Evolutionary conservation across 1,139 yeast species (phyloP).

Genomic region (Spathaspora sp.): DNA sequence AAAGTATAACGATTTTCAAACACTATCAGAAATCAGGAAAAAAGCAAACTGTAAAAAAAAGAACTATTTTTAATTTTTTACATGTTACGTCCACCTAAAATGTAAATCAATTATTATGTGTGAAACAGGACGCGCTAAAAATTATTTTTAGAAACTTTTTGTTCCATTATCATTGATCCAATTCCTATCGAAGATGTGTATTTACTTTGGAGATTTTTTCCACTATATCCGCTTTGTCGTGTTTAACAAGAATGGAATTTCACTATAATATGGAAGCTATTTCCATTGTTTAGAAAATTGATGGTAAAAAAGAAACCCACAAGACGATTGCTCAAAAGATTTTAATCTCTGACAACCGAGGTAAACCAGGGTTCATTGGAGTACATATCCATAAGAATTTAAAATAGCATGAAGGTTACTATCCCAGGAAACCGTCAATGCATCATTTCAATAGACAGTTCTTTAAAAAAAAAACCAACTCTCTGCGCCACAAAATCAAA

Average conservation of each 20-base stretch:
- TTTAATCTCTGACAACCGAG: too few relatives aligned
- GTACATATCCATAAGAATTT: too few relatives aligned
- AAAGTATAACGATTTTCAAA: not conserved
- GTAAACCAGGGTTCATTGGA: too few relatives aligned
- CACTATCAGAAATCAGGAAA: not conserved
- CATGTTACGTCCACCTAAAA: not conserved
- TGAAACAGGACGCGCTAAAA: conserved; percentile 1
- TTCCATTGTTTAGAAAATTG: not conserved
- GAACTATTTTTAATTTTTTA: not conserved
- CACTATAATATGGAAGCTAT: not conserved
- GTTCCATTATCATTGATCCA: not conserved
- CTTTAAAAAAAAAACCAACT: not conserved
- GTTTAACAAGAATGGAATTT: not conserved
- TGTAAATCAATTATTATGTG: not conserved
- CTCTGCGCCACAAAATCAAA: not conserved
- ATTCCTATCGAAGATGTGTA: not conserved
- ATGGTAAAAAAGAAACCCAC: not conserved
- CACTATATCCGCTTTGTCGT: not conserved
- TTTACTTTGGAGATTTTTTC: not conserved
- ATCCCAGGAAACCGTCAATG: not conserved
- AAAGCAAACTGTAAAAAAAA: not conserved
- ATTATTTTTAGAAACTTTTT: not conserved
- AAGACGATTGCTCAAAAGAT: too few relatives aligned
- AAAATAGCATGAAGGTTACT: not conserved
- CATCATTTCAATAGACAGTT: not conserved